Evolutionary conservation across 768 basidiomycete species (phyloP), one percentile per base, ranked within the genome.

Genomic region (Trametes elegans): DNA sequence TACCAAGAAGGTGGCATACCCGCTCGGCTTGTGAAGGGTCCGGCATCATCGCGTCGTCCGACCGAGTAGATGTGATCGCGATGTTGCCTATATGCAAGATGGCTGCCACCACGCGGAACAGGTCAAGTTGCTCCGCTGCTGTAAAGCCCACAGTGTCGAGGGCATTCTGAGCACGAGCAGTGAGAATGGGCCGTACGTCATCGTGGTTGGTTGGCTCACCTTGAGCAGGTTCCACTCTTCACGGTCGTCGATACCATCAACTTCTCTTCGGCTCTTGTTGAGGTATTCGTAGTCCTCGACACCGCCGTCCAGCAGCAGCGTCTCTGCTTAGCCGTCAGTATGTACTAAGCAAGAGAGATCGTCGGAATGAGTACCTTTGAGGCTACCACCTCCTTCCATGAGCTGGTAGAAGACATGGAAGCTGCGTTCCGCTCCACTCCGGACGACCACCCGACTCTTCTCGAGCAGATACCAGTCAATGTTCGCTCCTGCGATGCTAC

Each of bases 401-500:
- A 98, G 65, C 72, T 98, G 94, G 70, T 98, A 99, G 71, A 99
- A 98, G 2, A 98, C 91, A 69, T 98, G 97, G 67, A 98, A 99
- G 66, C 83, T 89, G 29, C 97, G 79, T 72, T 99, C 97, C 0
- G 89, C 90, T 55, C 88, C 85, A 58, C 84, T 91, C 49, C 97
- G 76, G 35, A 84, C 83, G 7, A 96, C 92, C 2, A 99, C 96
- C 59, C 97, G 76, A 66, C 93, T 95, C 78, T 99, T 99, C 76
- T 99, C 97, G 53, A 99, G 74, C 27, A 99, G 76, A 68, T 99
- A 99, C 97, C 97, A 98, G 69, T 99, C 95, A 56, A 98, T 93
- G 67, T 94, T 98, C 23, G 97, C 97, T 0, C 97, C 97, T 0
- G 94, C 90, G 53, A 99, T 99, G 61, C 92, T 93, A 2, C 96